These are phyloP conservation scores for Trichoderma hamatum DNA, from an alignment of 2,329 filamentous ascomycete species.

Conservation along the genomic window DNA sequence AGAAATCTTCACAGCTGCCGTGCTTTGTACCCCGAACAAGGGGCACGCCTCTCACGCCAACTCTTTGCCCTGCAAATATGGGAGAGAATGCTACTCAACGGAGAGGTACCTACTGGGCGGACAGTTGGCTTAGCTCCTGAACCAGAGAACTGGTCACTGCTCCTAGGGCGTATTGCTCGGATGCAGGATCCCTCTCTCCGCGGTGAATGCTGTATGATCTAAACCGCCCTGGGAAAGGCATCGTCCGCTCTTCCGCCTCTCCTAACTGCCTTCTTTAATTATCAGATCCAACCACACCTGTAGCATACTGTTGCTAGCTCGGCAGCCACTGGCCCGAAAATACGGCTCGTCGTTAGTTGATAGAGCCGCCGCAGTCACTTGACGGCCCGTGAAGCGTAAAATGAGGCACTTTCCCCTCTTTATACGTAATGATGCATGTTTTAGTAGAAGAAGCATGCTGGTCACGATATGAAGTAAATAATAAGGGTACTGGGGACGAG, in stretches of 20 bases:
- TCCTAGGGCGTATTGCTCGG: neutral
- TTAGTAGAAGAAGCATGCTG: neutral
- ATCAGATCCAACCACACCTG: slow-evolving; percentile 11
- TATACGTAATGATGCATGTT: neutral
- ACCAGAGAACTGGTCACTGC: slow-evolving; percentile 11
- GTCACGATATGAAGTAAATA: neutral
- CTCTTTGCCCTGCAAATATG: neutral
- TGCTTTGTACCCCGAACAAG: neutral
- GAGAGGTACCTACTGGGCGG: neutral
- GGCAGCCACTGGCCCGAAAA: slow-evolving; percentile 4
- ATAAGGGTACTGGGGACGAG: neutral
- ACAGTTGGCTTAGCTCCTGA: neutral
- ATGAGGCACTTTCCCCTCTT: neutral
- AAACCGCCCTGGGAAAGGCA: slow-evolving; percentile 7
- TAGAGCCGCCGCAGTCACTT: neutral
- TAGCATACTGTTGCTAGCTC: neutral
- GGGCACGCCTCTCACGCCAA: neutral
- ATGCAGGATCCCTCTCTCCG: slow-evolving; percentile 14
- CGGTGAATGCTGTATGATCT: neutral
- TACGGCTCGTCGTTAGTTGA: slow-evolving; percentile 3
- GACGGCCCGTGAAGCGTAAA: slow-evolving; percentile 1
- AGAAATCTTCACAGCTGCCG: neutral
- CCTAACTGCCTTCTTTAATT: neutral
- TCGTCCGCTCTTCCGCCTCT: neutral
- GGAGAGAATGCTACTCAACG: neutral